These are phyloP conservation scores for Melastoma malabathricum DNA, from an alignment of 345 rosid species.

Conservation along the genomic window DNA sequence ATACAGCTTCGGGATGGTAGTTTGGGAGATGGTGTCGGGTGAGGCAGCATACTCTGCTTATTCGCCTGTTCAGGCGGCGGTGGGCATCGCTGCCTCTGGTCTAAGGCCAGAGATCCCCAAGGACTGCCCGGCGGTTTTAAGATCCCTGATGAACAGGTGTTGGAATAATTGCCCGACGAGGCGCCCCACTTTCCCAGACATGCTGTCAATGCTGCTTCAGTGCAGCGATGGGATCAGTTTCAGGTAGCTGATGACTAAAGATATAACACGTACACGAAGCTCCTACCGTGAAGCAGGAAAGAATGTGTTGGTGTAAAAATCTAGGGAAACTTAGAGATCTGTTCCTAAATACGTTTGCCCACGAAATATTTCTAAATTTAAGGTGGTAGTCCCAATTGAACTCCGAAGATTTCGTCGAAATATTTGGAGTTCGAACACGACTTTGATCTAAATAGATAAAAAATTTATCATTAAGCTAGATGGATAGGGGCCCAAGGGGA, in stretches of 20 bases:
- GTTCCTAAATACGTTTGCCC: too few species aligned
- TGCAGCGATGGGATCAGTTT: conserved; percentile 24
- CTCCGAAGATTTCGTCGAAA: too few species aligned
- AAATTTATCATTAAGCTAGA: too few species aligned
- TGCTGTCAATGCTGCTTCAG: conserved; percentile 36
- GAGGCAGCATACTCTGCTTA: conserved; percentile 77
- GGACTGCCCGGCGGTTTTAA: conserved; percentile 71
- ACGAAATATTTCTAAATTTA: too few species aligned
- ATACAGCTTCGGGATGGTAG: conserved; percentile 89
- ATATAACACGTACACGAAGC: neutral
- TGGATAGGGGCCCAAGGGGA: too few species aligned
- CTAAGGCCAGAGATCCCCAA: conserved; percentile 87
- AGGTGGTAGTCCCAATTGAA: too few species aligned
- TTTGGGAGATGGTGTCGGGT: conserved; percentile 95
- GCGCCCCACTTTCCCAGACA: conserved; percentile 71
- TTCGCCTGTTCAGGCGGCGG: conserved; percentile 96
- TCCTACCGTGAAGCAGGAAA: neutral
- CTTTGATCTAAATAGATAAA: too few species aligned
- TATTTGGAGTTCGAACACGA: too few species aligned
- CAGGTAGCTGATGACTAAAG: conserved; percentile 22
- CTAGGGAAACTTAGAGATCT: too few species aligned
- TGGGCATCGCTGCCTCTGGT: conserved; percentile 93
- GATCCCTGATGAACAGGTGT: conserved; percentile 65
- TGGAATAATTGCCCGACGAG: conserved; percentile 72
- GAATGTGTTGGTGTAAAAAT: too few species aligned